Conservation (phyloP, 108 stramenopile genomes). For the Pseudonitzschia multistriata region DNA sequence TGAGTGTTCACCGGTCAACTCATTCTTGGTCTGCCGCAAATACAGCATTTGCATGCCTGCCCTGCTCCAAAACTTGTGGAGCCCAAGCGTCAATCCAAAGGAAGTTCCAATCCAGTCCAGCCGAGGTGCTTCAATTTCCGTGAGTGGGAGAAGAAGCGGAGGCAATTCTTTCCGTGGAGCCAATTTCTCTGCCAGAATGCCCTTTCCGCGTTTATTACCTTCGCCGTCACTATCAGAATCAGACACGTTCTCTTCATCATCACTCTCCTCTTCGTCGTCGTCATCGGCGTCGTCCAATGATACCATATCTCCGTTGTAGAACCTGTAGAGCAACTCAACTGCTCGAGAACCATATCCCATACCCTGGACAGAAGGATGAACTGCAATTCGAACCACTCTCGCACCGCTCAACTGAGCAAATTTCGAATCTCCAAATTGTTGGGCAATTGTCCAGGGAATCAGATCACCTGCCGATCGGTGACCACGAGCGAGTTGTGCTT, state of each 20-base stretch:
- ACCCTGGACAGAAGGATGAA: constrained; percentile 93
- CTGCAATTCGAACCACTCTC: constrained; percentile 96
- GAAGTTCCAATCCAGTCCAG: constrained; percentile 98
- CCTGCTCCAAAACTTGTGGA: constrained; percentile 93
- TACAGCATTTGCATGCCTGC: constrained; percentile 91
- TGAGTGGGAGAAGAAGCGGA: constrained; percentile 90
- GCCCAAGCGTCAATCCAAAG: constrained; percentile 89
- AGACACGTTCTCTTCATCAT: constrained; percentile 43
- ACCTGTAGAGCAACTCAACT: constrained; percentile 83
- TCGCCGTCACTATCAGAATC: constrained; percentile 33
- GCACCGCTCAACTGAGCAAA: constrained; percentile 95
- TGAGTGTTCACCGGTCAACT: constrained; percentile 96
- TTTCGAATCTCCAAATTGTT: constrained; percentile 97
- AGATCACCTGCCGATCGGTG: constrained; percentile 96
- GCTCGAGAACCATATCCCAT: constrained; percentile 98
- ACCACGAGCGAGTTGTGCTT: constrained; percentile 91
- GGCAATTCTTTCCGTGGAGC: constrained; percentile 94
- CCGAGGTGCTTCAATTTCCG: constrained; percentile 78
- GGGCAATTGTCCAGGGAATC: constrained; percentile 99
- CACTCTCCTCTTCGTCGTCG: constrained; percentile 38
- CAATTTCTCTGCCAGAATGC: constrained; percentile 79
- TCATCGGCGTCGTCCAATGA: constrained; percentile 42
- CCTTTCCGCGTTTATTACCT: constrained; percentile 26
- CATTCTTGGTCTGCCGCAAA: constrained; percentile 97
- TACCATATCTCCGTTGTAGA: constrained; percentile 95